These are phyloP conservation scores for Amanita exitialis DNA, from an alignment of 768 basidiomycete genomes.

Conservation along the genomic window DNA sequence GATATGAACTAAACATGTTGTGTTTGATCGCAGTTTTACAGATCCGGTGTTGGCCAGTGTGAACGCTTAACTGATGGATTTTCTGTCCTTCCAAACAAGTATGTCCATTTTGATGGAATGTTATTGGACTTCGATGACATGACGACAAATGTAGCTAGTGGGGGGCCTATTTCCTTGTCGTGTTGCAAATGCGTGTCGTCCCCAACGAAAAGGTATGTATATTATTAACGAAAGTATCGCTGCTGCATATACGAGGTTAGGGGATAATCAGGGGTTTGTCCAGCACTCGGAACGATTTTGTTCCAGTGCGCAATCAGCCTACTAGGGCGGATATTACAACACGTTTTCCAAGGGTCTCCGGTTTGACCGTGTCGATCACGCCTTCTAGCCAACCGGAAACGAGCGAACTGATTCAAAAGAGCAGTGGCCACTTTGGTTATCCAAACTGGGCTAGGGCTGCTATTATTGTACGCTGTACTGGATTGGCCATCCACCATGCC, in stretches of 20 bases:
- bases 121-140: too few relatives aligned
- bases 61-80: too few relatives aligned
- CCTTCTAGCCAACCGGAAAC: neutral
- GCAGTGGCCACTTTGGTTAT: neutral
- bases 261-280: neutral
- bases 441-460: neutral
- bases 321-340: neutral
- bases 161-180: too few relatives aligned
- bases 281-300: neutral
- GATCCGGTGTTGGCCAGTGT: neutral
- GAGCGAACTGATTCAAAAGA: neutral
- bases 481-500: neutral
- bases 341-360: neutral
- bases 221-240: neutral
- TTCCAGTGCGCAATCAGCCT: neutral
- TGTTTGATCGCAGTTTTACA: neutral
- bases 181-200: neutral
- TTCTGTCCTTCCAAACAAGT: too few relatives aligned
- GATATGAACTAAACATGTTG: neutral
- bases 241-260: neutral
- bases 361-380: neutral
- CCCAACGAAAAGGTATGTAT: neutral
- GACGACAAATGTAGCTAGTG: too few relatives aligned
- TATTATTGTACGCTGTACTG: neutral
- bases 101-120: too few relatives aligned